Evolutionary conservation across 345 rosid species (phyloP).

Genomic region (thale cress (Arabidopsis thaliana)): TAIR10.1 NC_003074.8:7559001-7559500

Average conservation of each 20-base stretch:
- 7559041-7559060: too few species aligned
- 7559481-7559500: conserved; percentile 43
- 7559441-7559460: conserved; percentile 14
- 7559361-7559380: conserved; percentile 38
- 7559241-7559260: conserved; percentile 12
- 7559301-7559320: conserved; percentile 20
- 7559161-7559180: conserved; percentile 13
- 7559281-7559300: conserved; percentile 15
- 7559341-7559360: conserved; percentile 23
- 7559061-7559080: not conserved
- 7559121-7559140: not conserved
- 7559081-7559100: not conserved
- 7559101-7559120: not conserved
- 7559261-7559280: conserved; percentile 23
- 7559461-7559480: conserved; percentile 39
- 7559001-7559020: too few species aligned
- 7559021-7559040: too few species aligned
- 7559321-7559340: not conserved
- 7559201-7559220: not conserved
- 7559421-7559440: conserved; percentile 33
- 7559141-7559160: not conserved
- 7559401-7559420: conserved; percentile 46
- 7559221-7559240: conserved; percentile 28
- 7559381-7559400: conserved; percentile 30
- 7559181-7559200: conserved; percentile 23